Conservation (phyloP, 306 rosid genomes). For the Leucaena leucocephala region DNA sequence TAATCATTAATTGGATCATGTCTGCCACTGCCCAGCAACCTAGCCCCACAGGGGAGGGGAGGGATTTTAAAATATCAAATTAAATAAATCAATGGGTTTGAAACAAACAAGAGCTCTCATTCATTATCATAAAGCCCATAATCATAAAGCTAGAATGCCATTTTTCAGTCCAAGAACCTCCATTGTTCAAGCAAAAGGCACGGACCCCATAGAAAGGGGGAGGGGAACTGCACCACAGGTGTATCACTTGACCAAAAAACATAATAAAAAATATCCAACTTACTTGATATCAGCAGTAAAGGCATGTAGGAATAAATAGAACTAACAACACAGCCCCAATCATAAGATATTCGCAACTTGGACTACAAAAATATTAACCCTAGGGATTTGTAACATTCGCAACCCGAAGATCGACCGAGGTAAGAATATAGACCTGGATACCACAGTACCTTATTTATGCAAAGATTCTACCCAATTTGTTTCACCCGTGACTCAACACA, state of each 20-base stretch:
- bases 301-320: constrained; percentile 3
- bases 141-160: constrained; percentile 13
- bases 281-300: not conserved
- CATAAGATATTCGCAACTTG: constrained; percentile 19
- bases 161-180: constrained; percentile 20
- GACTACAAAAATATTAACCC: not conserved
- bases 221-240: not conserved
- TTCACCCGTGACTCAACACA: not conserved
- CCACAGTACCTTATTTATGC: constrained; percentile 10
- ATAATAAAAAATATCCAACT: not conserved
- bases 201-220: not conserved
- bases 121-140: constrained; percentile 20
- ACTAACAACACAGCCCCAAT: constrained; percentile 7
- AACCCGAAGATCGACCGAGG: constrained; percentile 6
- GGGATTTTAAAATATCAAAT: not conserved
- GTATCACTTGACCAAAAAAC: not conserved
- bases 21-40: not conserved
- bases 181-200: not conserved
- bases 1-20: not conserved
- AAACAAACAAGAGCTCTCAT: constrained; percentile 3
- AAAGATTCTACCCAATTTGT: constrained; percentile 2
- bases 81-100: constrained; percentile 11
- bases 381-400: constrained; percentile 4
- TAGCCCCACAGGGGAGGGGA: not conserved
- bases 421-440: constrained; percentile 30